Conservation (phyloP, 495 filamentous ascomycete genomes). For the Platismatia glauca region DNA sequence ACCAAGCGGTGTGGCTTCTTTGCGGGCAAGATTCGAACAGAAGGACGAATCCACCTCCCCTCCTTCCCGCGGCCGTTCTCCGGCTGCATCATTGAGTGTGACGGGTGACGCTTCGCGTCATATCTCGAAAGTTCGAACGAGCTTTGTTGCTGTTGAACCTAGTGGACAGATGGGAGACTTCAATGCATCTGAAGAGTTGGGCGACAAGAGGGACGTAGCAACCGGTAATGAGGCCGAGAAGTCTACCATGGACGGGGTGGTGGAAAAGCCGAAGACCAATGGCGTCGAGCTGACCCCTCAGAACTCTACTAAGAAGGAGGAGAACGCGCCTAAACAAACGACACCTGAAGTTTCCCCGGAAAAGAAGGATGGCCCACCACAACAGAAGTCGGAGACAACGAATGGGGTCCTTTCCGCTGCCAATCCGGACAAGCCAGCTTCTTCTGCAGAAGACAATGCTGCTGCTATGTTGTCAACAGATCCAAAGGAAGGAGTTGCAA, state of each 20-base stretch:
- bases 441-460: slow-evolving; percentile 30
- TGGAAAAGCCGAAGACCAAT: slow-evolving; percentile 5
- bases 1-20: slow-evolving; percentile 54
- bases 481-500: slow-evolving; percentile 28
- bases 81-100: slow-evolving; percentile 34
- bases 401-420: slow-evolving; percentile 10
- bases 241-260: background rate
- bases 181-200: slow-evolving; percentile 16
- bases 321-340: background rate
- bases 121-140: slow-evolving; percentile 71
- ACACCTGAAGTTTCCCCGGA: background rate
- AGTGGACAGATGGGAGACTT: slow-evolving; percentile 39
- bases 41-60: slow-evolving; percentile 44
- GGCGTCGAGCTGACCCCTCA: slow-evolving; percentile 4
- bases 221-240: slow-evolving; percentile 1
- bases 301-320: background rate
- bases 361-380: slow-evolving; percentile 28
- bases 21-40: slow-evolving; percentile 82
- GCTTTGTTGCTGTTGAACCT: slow-evolving; percentile 71
- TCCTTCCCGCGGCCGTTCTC: slow-evolving; percentile 66
- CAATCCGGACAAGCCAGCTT: slow-evolving; percentile 32
- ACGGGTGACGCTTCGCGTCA: slow-evolving; percentile 40
- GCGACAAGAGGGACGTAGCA: slow-evolving; percentile 8
- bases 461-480: slow-evolving; percentile 29
- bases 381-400: slow-evolving; percentile 12